These are phyloP conservation scores for Venturia carpophila DNA, from an alignment of 2,329 filamentous ascomycete genomes.

Conservation along the genomic window DNA sequence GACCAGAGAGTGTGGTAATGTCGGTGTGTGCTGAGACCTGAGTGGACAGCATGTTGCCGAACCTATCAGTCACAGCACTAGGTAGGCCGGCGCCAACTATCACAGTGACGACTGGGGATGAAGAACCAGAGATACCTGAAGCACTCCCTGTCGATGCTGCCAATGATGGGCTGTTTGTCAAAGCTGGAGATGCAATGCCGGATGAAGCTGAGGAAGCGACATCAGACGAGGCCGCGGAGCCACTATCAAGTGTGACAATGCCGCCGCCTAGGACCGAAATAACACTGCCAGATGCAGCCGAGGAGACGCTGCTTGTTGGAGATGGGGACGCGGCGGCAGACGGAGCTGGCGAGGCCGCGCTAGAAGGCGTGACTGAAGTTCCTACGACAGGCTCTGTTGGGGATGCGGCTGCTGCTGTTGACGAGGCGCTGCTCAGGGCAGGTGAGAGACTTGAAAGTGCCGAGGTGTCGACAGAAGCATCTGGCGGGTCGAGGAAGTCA, in stretches of 20 bases:
- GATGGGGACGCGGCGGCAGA: neutral
- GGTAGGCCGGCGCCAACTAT: neutral
- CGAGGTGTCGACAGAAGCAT: neutral
- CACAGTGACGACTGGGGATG: neutral
- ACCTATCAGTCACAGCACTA: neutral
- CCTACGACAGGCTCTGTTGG: neutral
- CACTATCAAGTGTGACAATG: neutral
- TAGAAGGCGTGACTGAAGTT: neutral
- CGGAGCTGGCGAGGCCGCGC: neutral
- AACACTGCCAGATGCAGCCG: neutral
- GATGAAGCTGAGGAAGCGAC: neutral
- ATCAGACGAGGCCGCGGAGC: neutral
- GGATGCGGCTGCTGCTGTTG: neutral
- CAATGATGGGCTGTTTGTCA: neutral
- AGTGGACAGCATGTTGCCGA: neutral
- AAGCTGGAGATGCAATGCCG: neutral
- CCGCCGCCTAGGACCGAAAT: neutral
- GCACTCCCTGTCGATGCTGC: neutral
- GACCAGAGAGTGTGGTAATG: conserved; percentile 4
- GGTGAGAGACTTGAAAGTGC: conserved; percentile 11
- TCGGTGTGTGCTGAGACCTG: conserved; percentile 2
- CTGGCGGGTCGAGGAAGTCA: conserved; percentile 4
- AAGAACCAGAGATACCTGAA: neutral
- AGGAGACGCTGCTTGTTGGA: neutral
- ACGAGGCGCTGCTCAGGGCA: neutral